These are phyloP conservation scores for Escovopsis sp. DNA, from an alignment of 2,329 filamentous ascomycete species.

Conservation along the genomic window DNA sequence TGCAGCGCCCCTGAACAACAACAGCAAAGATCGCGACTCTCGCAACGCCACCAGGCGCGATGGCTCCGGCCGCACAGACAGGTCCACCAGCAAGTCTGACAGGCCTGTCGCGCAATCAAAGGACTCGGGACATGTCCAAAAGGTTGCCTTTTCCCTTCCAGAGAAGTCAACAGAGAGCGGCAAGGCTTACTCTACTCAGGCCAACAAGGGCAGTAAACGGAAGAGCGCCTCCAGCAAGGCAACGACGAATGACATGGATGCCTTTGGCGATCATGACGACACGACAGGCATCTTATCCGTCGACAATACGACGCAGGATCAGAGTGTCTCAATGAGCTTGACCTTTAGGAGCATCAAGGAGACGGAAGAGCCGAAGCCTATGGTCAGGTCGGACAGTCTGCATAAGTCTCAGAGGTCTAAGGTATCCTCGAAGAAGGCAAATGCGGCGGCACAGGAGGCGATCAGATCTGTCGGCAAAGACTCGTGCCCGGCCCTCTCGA, in stretches of 20 bases:
- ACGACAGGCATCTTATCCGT: slow-evolving; percentile 20
- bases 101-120: slow-evolving; percentile 8
- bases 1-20: slow-evolving; percentile 13
- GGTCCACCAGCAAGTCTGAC: slow-evolving; percentile 11
- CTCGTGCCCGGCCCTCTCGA: slow-evolving; percentile 33
- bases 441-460: slow-evolving; percentile 7
- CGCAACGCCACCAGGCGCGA: slow-evolving; percentile 16
- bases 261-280: slow-evolving; percentile 19
- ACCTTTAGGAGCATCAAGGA: slow-evolving; percentile 4
- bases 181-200: slow-evolving; percentile 17
- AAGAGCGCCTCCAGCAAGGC: slow-evolving; percentile 14
- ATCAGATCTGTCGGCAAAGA: slow-evolving; percentile 14
- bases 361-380: slow-evolving; percentile 8
- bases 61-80: slow-evolving; percentile 15
- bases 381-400: too few relatives aligned
- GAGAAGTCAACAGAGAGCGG: slow-evolving; percentile 16
- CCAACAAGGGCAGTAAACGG: slow-evolving; percentile 30
- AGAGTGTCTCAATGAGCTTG: slow-evolving; percentile 18
- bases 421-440: too few relatives aligned
- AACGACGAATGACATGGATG: slow-evolving; percentile 12
- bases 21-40: slow-evolving; percentile 16
- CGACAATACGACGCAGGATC: slow-evolving; percentile 21
- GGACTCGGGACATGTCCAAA: slow-evolving; percentile 15
- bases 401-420: too few relatives aligned
- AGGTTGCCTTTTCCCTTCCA: slow-evolving; percentile 28